Base-by-base conservation (phyloP, 139 green algal species). In the Chlamydomonas urium region DNA sequence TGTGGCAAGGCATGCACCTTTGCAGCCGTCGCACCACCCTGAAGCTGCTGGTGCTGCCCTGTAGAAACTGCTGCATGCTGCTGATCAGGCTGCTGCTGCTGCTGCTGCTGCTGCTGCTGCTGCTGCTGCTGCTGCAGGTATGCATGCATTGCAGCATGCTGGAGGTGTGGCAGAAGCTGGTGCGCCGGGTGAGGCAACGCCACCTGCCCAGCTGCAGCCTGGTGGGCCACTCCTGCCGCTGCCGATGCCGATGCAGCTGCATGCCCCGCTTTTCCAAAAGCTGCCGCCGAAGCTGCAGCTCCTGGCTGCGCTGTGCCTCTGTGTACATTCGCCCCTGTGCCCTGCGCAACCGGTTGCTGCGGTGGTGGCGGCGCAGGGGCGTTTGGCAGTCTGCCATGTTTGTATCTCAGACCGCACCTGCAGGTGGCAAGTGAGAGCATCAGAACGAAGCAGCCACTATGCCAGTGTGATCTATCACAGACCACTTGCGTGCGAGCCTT, bases 381-480 rank as follows among this genome's bases (percentile, higher is more conserved):
- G 33, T 67, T 67, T 26, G 60, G 23, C 32, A 67, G 60, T 6
- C 60, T 14, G 6, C 60, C 60, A 26, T 67, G 60, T 26, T 67
- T 67, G 60, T 67, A 67, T 26, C 60, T 14, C 60, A 67, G 33
- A 4, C 60, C 60, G 42, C 60, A 67, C 53, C 53, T 63, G 53
- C 10, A 63, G 53, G 53, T 31, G 53, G 26, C n/a, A 33, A 6
- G 14, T 31, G 53, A 56, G 17, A 17, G 21, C 45, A 56, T 56
- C 45, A 56, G 45, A 56, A 26, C 17, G 17, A 56, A 56, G 45
- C 17, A 56, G 21, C 17, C 17, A 56, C 45, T 56, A 56, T 56
- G 21, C 17, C 21, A 56, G 45, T 56, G 17, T 56, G 17, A 56
- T 26, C 17, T 56, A 56, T 17, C 45, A 56, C 17, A 17, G 21